phyloP scores from a whole-genome alignment of 495 filamentous ascomycete species.

The Pseudotulostoma volvatum region DNA sequence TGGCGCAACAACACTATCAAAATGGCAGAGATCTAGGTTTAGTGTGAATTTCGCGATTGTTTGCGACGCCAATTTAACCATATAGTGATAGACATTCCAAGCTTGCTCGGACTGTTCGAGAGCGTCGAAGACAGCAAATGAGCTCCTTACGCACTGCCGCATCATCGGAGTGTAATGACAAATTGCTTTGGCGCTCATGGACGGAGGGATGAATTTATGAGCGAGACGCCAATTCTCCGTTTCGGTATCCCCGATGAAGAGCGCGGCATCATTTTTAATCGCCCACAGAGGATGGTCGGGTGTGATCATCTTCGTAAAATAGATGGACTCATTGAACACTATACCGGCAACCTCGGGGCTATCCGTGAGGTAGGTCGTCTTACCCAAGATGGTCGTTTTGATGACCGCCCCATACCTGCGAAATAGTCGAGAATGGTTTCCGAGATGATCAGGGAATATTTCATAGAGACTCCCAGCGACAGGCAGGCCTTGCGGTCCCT shows the following conservation, averaged over 20 bases:
- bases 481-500: slow-evolving; percentile 32
- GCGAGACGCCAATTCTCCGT: slow-evolving; percentile 27
- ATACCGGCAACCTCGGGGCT: slow-evolving; percentile 26
- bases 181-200: slow-evolving; percentile 36
- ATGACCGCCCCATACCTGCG: slow-evolving; percentile 34
- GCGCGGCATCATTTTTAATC: slow-evolving; percentile 27
- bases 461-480: slow-evolving; percentile 36
- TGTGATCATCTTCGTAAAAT: slow-evolving; percentile 37
- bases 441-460: slow-evolving; percentile 40
- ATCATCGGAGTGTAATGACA: slow-evolving; percentile 39
- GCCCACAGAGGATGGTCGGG: slow-evolving; percentile 30
- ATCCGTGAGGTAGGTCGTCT: slow-evolving; percentile 32
- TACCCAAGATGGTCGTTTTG: slow-evolving; percentile 38
- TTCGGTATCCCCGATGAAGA: slow-evolving; percentile 39
- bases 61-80: slow-evolving; percentile 40
- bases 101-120: slow-evolving; percentile 30
- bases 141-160: slow-evolving; percentile 26
- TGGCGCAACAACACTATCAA: slow-evolving; percentile 23
- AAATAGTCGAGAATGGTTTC: slow-evolving; percentile 41
- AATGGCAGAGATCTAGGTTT: slow-evolving; percentile 36
- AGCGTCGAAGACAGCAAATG: slow-evolving; percentile 36
- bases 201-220: slow-evolving; percentile 41
- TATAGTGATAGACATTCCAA: slow-evolving; percentile 43
- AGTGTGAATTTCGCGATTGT: slow-evolving; percentile 35
- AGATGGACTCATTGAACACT: slow-evolving; percentile 28